These are phyloP conservation scores for Botrytis aclada DNA, from an alignment of 2,329 filamentous ascomycete genomes.

Conservation along the genomic window DNA sequence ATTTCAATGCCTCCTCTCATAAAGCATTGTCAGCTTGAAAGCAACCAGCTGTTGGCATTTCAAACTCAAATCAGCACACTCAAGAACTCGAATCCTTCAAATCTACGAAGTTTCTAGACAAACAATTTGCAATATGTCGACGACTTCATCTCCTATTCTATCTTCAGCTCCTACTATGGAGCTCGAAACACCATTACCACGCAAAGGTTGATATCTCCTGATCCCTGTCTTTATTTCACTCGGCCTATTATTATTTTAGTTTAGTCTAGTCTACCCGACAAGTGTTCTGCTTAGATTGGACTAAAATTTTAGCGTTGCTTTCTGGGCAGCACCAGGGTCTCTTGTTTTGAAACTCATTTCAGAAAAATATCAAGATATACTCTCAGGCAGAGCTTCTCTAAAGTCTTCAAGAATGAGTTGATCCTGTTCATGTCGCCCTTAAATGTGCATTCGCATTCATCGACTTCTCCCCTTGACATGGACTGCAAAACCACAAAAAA, in stretches of 20 bases:
- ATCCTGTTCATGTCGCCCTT: background rate
- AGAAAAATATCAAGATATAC: background rate
- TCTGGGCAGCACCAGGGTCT: background rate
- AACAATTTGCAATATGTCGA: background rate
- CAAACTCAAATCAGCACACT: background rate
- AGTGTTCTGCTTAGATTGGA: background rate
- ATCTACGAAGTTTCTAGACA: background rate
- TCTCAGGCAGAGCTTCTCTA: background rate
- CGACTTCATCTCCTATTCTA: background rate
- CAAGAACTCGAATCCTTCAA: background rate
- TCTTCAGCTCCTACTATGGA: background rate
- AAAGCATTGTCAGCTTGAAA: background rate
- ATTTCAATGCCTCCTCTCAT: background rate
- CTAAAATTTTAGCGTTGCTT: conserved; percentile 3
- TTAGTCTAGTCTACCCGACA: background rate
- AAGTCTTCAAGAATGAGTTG: background rate
- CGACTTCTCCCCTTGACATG: background rate
- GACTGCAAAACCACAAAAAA: background rate
- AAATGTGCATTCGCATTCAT: background rate
- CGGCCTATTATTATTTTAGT: background rate
- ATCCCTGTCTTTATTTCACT: background rate
- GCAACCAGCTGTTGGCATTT: background rate
- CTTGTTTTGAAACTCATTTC: background rate
- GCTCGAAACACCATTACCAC: background rate
- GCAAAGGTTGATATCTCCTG: conserved; percentile 3